These are phyloP conservation scores for Apophysomyces ossiformis DNA, from an alignment of 371 early-diverging fungal genomes.

Conservation along the genomic window DNA sequence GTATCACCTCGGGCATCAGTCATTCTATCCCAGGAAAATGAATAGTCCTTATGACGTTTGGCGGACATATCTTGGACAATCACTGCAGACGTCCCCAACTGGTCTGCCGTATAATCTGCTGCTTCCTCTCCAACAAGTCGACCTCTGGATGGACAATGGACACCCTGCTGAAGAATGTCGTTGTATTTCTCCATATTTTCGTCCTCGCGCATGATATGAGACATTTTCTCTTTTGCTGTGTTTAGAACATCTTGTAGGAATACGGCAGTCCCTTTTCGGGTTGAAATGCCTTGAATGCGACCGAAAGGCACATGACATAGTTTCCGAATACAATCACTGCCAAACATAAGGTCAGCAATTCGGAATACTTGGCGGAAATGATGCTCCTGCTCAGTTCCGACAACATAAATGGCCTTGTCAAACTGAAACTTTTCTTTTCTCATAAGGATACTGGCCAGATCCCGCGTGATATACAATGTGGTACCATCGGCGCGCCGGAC, in stretches of 20 bases:
- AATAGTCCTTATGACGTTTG: conserved; percentile 93
- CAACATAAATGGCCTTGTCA: conserved; percentile 91
- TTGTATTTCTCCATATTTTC: conserved; percentile 71
- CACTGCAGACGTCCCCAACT: conserved; percentile 84
- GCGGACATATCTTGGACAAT: conserved; percentile 94
- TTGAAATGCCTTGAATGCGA: conserved; percentile 95
- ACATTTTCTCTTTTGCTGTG: conserved; percentile 83
- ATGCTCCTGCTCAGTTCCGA: conserved; percentile 87
- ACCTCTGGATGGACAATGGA: conserved; percentile 11
- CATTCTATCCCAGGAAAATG: conserved; percentile 94
- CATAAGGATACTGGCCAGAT: conserved; percentile 91
- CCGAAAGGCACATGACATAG: conserved; percentile 94
- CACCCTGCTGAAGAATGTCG: conserved; percentile 55
- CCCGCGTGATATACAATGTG: conserved; percentile 95
- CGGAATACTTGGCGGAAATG: conserved; percentile 96
- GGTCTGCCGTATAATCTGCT: conserved; percentile 72
- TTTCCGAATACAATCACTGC: background rate
- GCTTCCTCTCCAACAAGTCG: conserved; percentile 17
- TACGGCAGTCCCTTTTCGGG: conserved; percentile 94
- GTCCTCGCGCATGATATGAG: conserved; percentile 77
- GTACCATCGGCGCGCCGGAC: conserved; percentile 92
- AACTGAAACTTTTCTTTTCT: conserved; percentile 79
- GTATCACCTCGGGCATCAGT: conserved; percentile 95
- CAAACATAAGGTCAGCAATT: conserved; percentile 69
- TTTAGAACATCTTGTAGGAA: conserved; percentile 97